Evolutionary conservation across 495 filamentous ascomycete genomes (phyloP), one percentile per base, ranked within the genome.

Genomic region (Aspergillus olivimuriae): DNA sequence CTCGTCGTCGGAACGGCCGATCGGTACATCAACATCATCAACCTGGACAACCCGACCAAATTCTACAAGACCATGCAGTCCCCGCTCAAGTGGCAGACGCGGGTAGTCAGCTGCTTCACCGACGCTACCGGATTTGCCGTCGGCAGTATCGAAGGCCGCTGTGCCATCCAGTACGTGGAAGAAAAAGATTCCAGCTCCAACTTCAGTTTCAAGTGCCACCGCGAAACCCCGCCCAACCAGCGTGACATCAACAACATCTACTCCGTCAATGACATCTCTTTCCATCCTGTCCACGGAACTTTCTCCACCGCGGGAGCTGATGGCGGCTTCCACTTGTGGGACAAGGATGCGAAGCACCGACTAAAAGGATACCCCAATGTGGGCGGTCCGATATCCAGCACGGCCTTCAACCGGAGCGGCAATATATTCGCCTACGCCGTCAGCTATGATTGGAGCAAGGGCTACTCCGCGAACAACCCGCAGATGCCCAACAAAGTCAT

Each of bases 361-460:
- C 73, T 94, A 19, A 94, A 90, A 62, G 86, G 86, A 11, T 94
- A 91, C 57, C 87, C 89, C n/a, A 74, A 80, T 26, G 85, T 88
- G 11, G 84, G 86, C 15, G 88, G 84, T 4, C 82, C 82, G 35
- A 89, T 96, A 62, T 79, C 83, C 10, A 79, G 82, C 26, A 86
- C 82, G 8, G 79, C 72, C 5, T 96, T 95, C 74, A 86, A 84
- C 59, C 66, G 76, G 36, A 79, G 67, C 39, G 90, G 89, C 36
- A 79, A 69, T 51, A 86, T 91, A 51, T 94, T 95, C 56, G 89
- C 88, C 14, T 96, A 95, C 56, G 84, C 89, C 4, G 77, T 94
- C 21, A 89, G 86, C 54, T 96, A 96, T 53, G 90, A 96, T 68
- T 96, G 90, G 90, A 86, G 83, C 58, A 94, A 94, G 64, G 90